phyloP scores from a whole-genome alignment of 306 rosid species.

The Senna siamea region DNA sequence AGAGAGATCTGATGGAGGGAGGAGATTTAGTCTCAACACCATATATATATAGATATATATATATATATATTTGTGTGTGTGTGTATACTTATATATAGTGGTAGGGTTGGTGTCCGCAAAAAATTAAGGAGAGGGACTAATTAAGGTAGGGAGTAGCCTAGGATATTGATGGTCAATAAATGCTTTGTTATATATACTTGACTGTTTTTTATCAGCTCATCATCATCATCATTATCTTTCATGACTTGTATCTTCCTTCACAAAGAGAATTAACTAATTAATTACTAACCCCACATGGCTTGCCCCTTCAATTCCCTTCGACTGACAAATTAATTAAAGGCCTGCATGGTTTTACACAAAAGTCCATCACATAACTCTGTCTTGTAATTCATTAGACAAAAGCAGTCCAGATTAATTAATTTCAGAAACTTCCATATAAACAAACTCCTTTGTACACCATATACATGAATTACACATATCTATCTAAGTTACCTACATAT shows the following conservation, averaged over 20 bases:
- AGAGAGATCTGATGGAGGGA: constrained; percentile 37
- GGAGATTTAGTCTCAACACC: constrained; percentile 35
- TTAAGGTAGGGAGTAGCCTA: constrained; percentile 7
- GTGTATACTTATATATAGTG: too few relatives aligned
- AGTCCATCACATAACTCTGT: not conserved
- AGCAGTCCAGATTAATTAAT: too few relatives aligned
- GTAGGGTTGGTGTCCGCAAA: constrained; percentile 72
- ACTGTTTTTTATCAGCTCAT: constrained; percentile 43
- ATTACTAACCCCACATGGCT: constrained; percentile 48
- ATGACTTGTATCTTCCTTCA: not conserved
- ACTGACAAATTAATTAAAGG: too few relatives aligned
- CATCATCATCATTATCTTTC: not conserved
- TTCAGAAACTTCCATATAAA: too few relatives aligned
- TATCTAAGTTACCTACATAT: not conserved
- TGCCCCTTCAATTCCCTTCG: not conserved
- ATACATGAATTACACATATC: not conserved
- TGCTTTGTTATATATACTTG: constrained; percentile 56
- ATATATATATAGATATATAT: too few relatives aligned
- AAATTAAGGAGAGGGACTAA: too few relatives aligned
- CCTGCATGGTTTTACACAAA: constrained; percentile 16
- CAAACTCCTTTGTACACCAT: not conserved
- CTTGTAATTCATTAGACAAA: too few relatives aligned
- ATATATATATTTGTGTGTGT: too few relatives aligned
- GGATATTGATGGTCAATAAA: constrained; percentile 72
- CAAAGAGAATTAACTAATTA: constrained; percentile 23